phyloP scores from a whole-genome alignment of 2,329 filamentous ascomycete genomes.

The Talaromyces albobiverticillius region DNA sequence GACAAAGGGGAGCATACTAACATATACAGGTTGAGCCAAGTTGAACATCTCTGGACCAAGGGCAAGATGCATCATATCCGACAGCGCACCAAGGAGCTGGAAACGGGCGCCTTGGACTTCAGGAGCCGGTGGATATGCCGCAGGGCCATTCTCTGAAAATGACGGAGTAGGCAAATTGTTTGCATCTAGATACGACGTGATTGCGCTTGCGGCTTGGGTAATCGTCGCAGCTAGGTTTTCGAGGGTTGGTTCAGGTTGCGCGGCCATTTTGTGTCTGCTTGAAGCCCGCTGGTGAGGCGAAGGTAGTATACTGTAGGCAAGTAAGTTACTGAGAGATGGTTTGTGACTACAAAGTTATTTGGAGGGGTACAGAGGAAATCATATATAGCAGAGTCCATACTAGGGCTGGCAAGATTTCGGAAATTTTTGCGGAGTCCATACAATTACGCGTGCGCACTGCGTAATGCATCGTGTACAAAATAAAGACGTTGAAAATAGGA shows the following conservation, averaged over 20 bases:
- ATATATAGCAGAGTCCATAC: no score
- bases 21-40: not conserved
- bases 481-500: no score
- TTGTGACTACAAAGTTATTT: no score
- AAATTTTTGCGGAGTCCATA: no score
- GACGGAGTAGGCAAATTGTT: not conserved
- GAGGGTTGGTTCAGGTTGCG: not conserved
- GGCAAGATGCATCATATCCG: constrained; percentile 5
- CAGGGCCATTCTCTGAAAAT: not conserved
- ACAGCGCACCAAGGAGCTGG: not conserved
- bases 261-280: not conserved
- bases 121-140: not conserved
- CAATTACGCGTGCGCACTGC: no score
- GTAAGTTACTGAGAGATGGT: no score
- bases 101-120: not conserved
- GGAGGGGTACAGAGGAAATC: no score
- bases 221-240: not conserved
- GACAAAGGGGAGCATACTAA: not conserved
- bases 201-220: constrained; percentile 1
- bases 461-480: no score
- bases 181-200: not conserved
- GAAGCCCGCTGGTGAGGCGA: no score
- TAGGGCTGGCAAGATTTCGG: no score
- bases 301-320: no score
- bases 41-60: not conserved